phyloP scores from a whole-genome alignment of 305 asterid species.

The Nicotiana rustica region DNA sequence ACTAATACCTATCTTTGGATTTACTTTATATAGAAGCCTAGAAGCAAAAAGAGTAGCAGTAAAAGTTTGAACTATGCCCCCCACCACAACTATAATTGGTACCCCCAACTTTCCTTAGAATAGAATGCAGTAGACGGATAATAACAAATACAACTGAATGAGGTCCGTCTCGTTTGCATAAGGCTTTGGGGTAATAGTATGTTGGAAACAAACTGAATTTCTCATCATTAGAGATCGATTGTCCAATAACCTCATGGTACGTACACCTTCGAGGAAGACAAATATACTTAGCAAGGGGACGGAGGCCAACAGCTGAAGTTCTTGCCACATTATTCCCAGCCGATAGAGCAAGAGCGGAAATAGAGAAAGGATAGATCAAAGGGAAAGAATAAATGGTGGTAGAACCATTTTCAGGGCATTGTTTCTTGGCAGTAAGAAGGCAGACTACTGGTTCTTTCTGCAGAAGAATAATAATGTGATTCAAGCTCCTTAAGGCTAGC shows the following conservation, averaged over 20 bases:
- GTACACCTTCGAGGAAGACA: not conserved
- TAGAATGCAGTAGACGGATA: not conserved
- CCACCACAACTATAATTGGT: not conserved
- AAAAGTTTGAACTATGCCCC: not conserved
- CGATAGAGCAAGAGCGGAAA: not conserved
- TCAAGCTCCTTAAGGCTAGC: conserved; percentile 76
- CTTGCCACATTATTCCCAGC: no score
- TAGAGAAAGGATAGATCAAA: not conserved
- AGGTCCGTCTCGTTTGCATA: not conserved
- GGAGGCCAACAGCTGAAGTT: no score
- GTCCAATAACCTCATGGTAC: not conserved
- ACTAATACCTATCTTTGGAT: not conserved
- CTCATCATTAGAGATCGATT: conserved; percentile 5
- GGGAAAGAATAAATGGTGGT: not conserved
- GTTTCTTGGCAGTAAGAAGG: conserved; percentile 37
- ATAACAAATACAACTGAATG: not conserved
- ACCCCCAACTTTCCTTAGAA: not conserved
- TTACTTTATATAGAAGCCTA: not conserved
- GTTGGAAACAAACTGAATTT: not conserved
- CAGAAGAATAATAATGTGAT: conserved; percentile 72
- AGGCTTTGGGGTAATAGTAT: not conserved
- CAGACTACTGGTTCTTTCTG: conserved; percentile 44
- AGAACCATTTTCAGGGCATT: conserved; percentile 27
- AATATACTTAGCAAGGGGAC: not conserved
- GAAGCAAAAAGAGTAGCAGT: not conserved